Evolutionary conservation across 2,329 filamentous ascomycete genomes (phyloP), one percentile per base, ranked within the genome.

Genomic region (Colletotrichum cereale): DNA sequence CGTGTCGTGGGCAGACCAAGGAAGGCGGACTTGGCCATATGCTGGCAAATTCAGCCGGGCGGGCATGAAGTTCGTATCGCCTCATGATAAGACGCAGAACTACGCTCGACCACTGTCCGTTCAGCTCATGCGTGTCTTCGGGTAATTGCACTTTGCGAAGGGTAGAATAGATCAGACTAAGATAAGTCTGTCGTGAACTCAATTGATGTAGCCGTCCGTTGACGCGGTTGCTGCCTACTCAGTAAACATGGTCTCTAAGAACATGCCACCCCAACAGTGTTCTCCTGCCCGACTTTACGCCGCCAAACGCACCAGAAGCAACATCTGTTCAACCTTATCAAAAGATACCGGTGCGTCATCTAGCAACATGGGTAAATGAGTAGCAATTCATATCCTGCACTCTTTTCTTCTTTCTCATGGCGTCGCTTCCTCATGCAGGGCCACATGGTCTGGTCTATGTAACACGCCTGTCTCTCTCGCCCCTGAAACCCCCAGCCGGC

Each of bases 361-460:
- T 42, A n/a, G 34, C 36, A 21, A 26, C 60, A 40, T 31, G 40
- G 29, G 58, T n/a, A 40, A 29, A 62, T 18, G n/a, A n/a, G 44
- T 14, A 18, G 29, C 11, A 42, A 29, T 34, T 12, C 26, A 2
- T 18, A 48, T 7, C 8, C 50, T 48, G 53, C 47, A 38, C 21
- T 31, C 47, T n/a, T 71, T 68, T 57, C 68, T 63, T 71, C 47
- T 68, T 63, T 44, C 21, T 53, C 31, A 31, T 48, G 53, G 57
- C 57, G 44, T 42, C 52, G 40, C 64, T 71, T 68, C 62, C 44
- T 26, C 31, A 71, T 68, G 65, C 58, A 63, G 55, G 52, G 50
- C 57, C 34, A 58, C 48, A 62, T 40, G 47, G 52, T 48, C 44
- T 38, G 47, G 57, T 40, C 36, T 14, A 18, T 52, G 47, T 21